Base-by-base conservation (phyloP, 768 basidiomycete species). In the Serendipita vermifera region DNA sequence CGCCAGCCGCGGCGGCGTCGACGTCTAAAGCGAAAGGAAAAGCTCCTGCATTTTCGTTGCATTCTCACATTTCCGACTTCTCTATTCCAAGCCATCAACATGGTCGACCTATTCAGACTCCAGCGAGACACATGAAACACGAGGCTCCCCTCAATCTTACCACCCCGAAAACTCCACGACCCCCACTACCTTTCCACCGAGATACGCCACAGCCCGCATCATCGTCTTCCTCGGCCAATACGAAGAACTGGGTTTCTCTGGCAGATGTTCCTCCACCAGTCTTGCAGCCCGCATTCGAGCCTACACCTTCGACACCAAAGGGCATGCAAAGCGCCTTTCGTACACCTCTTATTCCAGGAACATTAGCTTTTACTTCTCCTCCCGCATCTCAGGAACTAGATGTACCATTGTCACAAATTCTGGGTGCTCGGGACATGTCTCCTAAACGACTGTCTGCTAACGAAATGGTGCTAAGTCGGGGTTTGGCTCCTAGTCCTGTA, bases 401-500 rank as follows among this genome's bases (percentile, higher is more conserved):
- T n/a, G n/a, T n/a, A n/a, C n/a, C n/a, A n/a, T n/a, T n/a, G n/a
- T n/a, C n/a, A n/a, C n/a, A n/a, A n/a, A n/a, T n/a, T n/a, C n/a
- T n/a, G n/a, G n/a, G n/a, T n/a, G n/a, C n/a, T n/a, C n/a, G n/a
- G n/a, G n/a, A n/a, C n/a, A n/a, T n/a, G n/a, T 51, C 46, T 5
- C 46, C 46, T 27, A 20, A 20, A n/a, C 26, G 32, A 31, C 17
- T 15, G 11, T 22, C 17, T 29, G 24, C 22, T 9, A 15, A 22
- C 9, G 27, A 51, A n/a, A 22, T 20, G 5, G 46, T 27, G 22
- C 32, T 51, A 9, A 31, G 17, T 24, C 46, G 24, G 9, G 46
- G 46, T n/a, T 22, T 51, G 17, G 46, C 22, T 7, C 46, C 46
- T 31, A 51, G 46, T 51, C 46, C 46, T 7, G 46, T 27, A n/a